phyloP scores from a whole-genome alignment of 768 basidiomycete species.

The Trichaptum fuscoviolaceum region DNA sequence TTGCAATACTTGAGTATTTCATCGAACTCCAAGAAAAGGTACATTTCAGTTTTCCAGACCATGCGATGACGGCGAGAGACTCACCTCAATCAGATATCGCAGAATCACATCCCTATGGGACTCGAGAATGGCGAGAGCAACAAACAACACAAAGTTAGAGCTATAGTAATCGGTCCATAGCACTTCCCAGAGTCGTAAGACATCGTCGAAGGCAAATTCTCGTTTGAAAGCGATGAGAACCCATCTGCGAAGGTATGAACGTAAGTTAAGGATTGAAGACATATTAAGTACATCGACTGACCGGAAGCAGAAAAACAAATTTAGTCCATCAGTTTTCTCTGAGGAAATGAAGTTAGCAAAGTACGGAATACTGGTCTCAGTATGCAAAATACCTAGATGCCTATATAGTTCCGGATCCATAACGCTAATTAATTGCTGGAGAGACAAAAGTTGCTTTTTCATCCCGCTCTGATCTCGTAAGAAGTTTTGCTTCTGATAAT shows the following conservation, averaged over 20 bases:
- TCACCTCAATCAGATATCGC: constrained; percentile 89
- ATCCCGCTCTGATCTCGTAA: constrained; percentile 95
- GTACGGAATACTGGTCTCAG: not conserved
- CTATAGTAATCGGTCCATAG: constrained; percentile 91
- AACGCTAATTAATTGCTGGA: constrained; percentile 85
- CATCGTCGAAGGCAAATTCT: constrained; percentile 90
- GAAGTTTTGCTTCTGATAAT: constrained; percentile 83
- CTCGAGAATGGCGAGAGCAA: constrained; percentile 91
- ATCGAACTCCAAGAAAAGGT: not conserved
- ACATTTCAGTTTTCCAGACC: constrained; percentile 29
- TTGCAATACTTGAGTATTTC: constrained; percentile 59
- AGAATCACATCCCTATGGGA: constrained; percentile 94
- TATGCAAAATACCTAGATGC: constrained; percentile 60
- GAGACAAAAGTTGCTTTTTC: constrained; percentile 85
- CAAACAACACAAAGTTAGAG: constrained; percentile 83
- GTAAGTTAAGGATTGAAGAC: constrained; percentile 2
- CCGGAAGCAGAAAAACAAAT: constrained; percentile 98
- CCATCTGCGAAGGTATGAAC: constrained; percentile 50
- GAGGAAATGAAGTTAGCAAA: constrained; percentile 20
- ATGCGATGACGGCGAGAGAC: constrained; percentile 77
- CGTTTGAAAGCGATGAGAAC: constrained; percentile 93
- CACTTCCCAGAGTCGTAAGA: constrained; percentile 89
- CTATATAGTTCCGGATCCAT: constrained; percentile 97
- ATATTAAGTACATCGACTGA: constrained; percentile 32
- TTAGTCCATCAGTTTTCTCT: constrained; percentile 86